phyloP scores from a whole-genome alignment of 768 basidiomycete species.

The Xanthoconium stramineum region DNA sequence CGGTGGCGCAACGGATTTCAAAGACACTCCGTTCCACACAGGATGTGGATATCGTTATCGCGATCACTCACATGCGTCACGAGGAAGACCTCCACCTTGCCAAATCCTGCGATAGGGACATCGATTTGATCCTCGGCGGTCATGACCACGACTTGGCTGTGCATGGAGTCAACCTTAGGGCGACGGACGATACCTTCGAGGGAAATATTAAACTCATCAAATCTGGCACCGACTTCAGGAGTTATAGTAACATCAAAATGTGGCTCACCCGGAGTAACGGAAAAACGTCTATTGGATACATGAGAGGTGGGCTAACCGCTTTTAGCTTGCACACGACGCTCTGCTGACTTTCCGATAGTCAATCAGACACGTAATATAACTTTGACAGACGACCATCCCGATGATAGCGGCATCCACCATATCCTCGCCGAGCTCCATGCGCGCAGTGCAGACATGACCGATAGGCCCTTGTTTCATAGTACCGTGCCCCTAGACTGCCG shows the following conservation, averaged over 20 bases:
- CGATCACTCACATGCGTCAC: conserved; percentile 13
- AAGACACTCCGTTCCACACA: background rate
- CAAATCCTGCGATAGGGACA: background rate
- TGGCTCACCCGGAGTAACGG: background rate
- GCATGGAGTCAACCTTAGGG: background rate
- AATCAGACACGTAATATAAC: conserved; percentile 7
- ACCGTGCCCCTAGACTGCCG: conserved; percentile 5
- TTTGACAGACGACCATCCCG: background rate
- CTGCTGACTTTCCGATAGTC: background rate
- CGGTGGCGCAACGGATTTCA: conserved; percentile 7
- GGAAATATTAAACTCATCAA: conserved; percentile 6
- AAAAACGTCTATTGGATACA: background rate
- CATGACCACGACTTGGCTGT: conserved; percentile 14
- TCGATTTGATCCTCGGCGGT: conserved; percentile 9
- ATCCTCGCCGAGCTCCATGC: background rate
- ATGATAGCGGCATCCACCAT: conserved; percentile 1
- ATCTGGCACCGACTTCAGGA: conserved; percentile 5
- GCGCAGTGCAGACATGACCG: background rate
- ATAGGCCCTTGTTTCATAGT: conserved; percentile 1
- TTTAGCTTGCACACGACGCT: background rate
- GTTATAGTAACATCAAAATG: conserved; percentile 5
- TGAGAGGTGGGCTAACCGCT: conserved; percentile 3
- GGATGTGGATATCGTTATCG: conserved; percentile 2
- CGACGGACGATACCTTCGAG: background rate
- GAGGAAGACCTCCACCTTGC: conserved; percentile 6